phyloP scores from a whole-genome alignment of 495 filamentous ascomycete species.

The Tirmania nivea region DNA sequence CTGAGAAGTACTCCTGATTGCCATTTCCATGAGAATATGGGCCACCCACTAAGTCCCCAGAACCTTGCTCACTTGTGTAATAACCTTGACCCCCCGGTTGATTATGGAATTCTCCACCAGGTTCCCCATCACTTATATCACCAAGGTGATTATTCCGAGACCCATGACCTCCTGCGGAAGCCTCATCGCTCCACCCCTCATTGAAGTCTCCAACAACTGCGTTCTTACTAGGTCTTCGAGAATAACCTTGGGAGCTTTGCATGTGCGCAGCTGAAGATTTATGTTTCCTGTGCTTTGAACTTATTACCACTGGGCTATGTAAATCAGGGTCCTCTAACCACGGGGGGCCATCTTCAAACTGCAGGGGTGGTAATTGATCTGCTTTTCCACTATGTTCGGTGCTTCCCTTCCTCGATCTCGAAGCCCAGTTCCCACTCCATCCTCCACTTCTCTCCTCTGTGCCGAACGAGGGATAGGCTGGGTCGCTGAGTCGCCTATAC shows the following conservation, averaged over 20 bases:
- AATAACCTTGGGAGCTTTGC: constrained; percentile 10
- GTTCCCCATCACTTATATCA: constrained; percentile 5
- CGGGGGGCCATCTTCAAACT: constrained; percentile 81
- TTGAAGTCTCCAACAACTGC: neutral
- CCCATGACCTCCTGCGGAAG: neutral
- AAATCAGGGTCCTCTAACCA: constrained; percentile 94
- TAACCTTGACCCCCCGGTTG: constrained; percentile 10
- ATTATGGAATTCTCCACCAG: constrained; percentile 19
- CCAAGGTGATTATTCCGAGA: neutral
- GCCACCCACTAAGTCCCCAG: constrained; percentile 1
- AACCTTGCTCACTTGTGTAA: constrained; percentile 8
- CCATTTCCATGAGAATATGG: neutral
- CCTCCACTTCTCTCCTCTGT: constrained; percentile 35
- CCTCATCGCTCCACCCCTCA: neutral
- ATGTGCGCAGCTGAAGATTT: constrained; percentile 41
- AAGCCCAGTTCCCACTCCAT: constrained; percentile 29
- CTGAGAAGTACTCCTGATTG: constrained; percentile 10
- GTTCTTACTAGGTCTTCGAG: constrained; percentile 14
- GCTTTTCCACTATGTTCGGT: constrained; percentile 22
- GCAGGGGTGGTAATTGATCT: constrained; percentile 58
- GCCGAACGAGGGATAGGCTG: constrained; percentile 33
- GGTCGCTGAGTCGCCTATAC: constrained; percentile 52
- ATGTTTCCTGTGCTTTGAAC: constrained; percentile 59
- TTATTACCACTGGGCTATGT: constrained; percentile 66
- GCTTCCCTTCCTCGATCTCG: constrained; percentile 11